Conservation (phyloP, 805 yeast species). For the Vanderwaltozyma polyspora region DNA sequence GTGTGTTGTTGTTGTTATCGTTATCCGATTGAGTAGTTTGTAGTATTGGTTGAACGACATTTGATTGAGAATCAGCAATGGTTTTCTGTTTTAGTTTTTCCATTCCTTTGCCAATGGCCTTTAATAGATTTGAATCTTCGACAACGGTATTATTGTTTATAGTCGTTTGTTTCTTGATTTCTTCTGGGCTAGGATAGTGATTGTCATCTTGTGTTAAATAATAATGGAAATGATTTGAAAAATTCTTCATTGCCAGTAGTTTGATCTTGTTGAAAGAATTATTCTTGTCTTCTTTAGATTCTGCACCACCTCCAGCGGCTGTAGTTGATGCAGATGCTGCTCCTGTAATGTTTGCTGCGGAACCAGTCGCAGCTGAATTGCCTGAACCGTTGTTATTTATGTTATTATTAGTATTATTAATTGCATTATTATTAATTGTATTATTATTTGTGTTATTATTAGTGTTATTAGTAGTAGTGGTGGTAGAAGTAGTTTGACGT, state of each 20-base stretch:
- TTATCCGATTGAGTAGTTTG: constrained; percentile 13
- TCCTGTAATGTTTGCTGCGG: constrained; percentile 1
- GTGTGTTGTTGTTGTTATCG: constrained; percentile 1
- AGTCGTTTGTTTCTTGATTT: constrained; percentile 24
- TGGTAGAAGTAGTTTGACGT: constrained; percentile 15
- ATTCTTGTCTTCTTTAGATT: constrained; percentile 12
- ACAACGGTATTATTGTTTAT: constrained; percentile 19
- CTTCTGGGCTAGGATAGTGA: constrained; percentile 27
- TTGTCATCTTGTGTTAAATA: constrained; percentile 23
- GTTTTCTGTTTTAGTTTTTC: constrained; percentile 23
- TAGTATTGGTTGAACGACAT: no score
- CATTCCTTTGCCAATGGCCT: constrained; percentile 25
- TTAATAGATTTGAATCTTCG: constrained; percentile 18
- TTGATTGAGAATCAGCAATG: no score
- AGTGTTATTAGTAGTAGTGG: constrained; percentile 10
- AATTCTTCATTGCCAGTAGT: constrained; percentile 23
- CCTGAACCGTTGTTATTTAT: background rate
- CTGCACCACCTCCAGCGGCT: constrained; percentile 6
- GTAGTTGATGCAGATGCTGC: constrained; percentile 1
- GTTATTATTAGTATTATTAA: background rate
- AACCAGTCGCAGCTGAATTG: background rate
- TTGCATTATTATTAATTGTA: background rate
- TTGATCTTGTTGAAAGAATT: constrained; percentile 27
- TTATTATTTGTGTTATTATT: constrained; percentile 3
- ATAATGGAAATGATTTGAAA: constrained; percentile 29